Percentiles rank a stretch among this genome's conserved stretches.
Conservation (phyloP, 23 red algal genomes). For the Chondrus crispus region DNA sequence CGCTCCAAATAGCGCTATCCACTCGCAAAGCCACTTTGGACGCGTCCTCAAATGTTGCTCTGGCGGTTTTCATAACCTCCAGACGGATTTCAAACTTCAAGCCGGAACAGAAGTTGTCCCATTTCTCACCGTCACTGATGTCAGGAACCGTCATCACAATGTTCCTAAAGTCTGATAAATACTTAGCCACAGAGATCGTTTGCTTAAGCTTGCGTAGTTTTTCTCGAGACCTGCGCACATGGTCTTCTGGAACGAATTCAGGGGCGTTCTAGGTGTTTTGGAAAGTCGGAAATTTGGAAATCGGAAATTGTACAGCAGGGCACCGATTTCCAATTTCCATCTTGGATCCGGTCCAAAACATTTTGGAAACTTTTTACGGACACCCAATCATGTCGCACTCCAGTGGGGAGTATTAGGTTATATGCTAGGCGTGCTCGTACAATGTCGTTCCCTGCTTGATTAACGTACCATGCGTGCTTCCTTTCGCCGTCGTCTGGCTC, state of each 20-base stretch:
- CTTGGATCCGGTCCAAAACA: too few relatives aligned
- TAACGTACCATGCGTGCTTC: too few relatives aligned
- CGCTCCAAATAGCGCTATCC: background rate
- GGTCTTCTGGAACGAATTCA: conserved; percentile 37
- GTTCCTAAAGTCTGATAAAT: conserved; percentile 11
- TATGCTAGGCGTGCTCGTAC: too few relatives aligned
- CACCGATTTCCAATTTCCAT: too few relatives aligned
- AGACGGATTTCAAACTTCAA: background rate
- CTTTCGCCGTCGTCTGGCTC: too few relatives aligned
- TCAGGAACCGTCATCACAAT: conserved; percentile 8
- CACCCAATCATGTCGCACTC: too few relatives aligned
- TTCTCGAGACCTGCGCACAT: conserved; percentile 1
- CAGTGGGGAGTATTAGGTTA: too few relatives aligned
- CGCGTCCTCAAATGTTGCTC: background rate
- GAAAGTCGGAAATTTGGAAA: too few relatives aligned
- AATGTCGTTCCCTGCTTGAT: too few relatives aligned
- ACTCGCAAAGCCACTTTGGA: conserved; percentile 7
- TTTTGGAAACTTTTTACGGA: too few relatives aligned
- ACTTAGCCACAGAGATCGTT: background rate
- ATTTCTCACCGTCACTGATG: background rate
- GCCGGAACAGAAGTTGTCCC: conserved; percentile 14
- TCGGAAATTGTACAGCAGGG: too few relatives aligned
- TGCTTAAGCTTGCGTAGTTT: background rate
- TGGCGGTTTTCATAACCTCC: background rate
- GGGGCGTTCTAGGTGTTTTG: too few relatives aligned